These are phyloP conservation scores for Jackrogersella multiformis DNA, from an alignment of 495 filamentous ascomycete species.

Conservation along the genomic window DNA sequence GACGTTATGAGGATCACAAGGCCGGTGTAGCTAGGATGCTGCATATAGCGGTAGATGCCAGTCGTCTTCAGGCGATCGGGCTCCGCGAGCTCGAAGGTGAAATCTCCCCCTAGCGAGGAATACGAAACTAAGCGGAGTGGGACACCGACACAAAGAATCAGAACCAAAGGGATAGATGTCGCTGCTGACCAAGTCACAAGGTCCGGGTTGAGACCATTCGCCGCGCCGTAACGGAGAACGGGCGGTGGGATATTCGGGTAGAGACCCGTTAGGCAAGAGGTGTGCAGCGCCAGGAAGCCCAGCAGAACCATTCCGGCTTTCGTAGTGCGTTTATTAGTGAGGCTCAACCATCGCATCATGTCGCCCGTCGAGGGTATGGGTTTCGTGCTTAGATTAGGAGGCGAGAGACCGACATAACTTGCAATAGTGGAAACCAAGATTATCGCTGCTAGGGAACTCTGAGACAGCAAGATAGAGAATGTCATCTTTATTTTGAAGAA, in stretches of 20 bases:
- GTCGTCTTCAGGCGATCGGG: slow-evolving; percentile 55
- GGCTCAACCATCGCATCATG: slow-evolving; percentile 18
- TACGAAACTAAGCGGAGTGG: slow-evolving; percentile 51
- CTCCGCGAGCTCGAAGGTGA: slow-evolving; percentile 58
- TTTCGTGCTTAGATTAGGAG: slow-evolving; percentile 27
- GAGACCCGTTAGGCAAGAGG: slow-evolving; percentile 15
- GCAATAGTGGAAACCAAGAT: slow-evolving; percentile 25
- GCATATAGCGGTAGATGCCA: slow-evolving; percentile 57
- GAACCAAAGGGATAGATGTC: slow-evolving; percentile 34
- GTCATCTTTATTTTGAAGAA: background rate
- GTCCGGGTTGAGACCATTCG: slow-evolving; percentile 42
- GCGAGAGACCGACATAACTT: slow-evolving; percentile 29
- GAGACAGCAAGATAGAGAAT: slow-evolving; percentile 10
- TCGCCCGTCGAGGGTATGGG: slow-evolving; percentile 34
- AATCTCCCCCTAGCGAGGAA: slow-evolving; percentile 53
- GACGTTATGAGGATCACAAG: slow-evolving; percentile 26
- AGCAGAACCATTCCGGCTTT: slow-evolving; percentile 13
- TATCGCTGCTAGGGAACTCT: slow-evolving; percentile 20
- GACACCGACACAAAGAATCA: slow-evolving; percentile 47
- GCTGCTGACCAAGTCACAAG: slow-evolving; percentile 47
- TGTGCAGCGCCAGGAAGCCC: slow-evolving; percentile 26
- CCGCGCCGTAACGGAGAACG: slow-evolving; percentile 30
- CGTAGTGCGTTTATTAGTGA: slow-evolving; percentile 16
- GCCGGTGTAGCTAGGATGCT: slow-evolving; percentile 61
- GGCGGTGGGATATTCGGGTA: slow-evolving; percentile 48